These are phyloP conservation scores for Dendrobium catenatum DNA, from an alignment of 106 monocot genomes.

Conservation along the genomic window DNA sequence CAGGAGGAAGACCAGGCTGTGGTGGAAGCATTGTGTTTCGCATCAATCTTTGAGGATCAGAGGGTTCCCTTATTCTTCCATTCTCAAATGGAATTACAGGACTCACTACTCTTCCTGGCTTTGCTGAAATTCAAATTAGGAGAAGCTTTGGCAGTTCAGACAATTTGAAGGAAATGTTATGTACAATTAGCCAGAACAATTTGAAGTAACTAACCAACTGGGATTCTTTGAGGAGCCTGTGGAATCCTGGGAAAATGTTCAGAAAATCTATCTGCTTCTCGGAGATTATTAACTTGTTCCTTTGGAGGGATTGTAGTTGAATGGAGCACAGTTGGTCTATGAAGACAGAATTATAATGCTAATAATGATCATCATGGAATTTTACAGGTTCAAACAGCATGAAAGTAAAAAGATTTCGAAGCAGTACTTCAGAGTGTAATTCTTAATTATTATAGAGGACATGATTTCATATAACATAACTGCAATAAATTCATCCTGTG, in stretches of 20 bases:
- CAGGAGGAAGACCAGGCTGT: background rate
- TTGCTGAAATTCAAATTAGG: background rate
- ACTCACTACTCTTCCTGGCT: background rate
- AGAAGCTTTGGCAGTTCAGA: background rate
- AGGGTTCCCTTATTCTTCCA: background rate
- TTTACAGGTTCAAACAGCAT: too few species aligned
- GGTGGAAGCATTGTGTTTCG: background rate
- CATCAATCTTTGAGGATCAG: background rate
- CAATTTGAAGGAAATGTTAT: background rate
- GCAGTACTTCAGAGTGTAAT: too few species aligned
- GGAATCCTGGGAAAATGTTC: conserved; percentile 18
- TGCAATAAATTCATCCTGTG: too few species aligned
- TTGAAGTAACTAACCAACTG: conserved; percentile 26
- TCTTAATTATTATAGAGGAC: too few species aligned
- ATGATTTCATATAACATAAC: too few species aligned
- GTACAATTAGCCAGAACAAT: background rate
- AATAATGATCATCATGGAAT: too few species aligned
- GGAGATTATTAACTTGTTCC: conserved; percentile 19
- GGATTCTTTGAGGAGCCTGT: conserved; percentile 39
- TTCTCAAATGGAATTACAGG: background rate
- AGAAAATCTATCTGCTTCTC: conserved; percentile 20
- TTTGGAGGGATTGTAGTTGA: conserved; percentile 53
- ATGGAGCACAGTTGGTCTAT: conserved; percentile 71
- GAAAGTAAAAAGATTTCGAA: too few species aligned
- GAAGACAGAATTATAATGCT: background rate